A percentile compares a stretch with the other conserved stretches of the same genome.
Conservation (phyloP, 345 rosid species). For the Acer yangbiense region DNA sequence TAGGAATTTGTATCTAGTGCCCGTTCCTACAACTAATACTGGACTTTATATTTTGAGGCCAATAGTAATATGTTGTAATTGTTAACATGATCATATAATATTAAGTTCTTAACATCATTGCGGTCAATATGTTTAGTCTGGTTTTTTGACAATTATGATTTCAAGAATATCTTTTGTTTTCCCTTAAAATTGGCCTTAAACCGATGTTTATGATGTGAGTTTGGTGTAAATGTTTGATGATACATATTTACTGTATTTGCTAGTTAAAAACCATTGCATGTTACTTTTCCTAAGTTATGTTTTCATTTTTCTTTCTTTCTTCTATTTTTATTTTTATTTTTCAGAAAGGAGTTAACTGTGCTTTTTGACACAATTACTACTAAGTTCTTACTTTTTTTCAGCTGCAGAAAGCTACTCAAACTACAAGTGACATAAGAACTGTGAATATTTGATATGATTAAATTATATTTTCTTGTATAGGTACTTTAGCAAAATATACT, state of each 20-base stretch:
- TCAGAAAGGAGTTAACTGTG: background rate
- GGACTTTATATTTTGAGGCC: background rate
- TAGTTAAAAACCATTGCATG: background rate
- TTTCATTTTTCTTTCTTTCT: background rate
- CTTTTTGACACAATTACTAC: background rate
- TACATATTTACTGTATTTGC: background rate
- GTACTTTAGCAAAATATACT: constrained; percentile 92
- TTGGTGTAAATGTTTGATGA: background rate
- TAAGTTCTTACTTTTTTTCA: background rate
- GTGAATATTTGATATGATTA: constrained; percentile 1
- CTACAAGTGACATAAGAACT: background rate
- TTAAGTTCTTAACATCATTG: background rate
- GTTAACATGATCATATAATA: background rate
- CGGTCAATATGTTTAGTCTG: background rate
- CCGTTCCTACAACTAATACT: background rate
- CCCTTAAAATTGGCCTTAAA: background rate
- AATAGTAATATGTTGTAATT: background rate
- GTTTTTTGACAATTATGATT: background rate
- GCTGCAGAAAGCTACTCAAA: background rate
- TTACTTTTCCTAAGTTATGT: background rate
- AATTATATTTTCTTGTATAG: constrained; percentile 38
- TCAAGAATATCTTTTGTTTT: background rate
- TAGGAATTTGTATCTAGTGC: background rate
- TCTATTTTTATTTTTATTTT: background rate
- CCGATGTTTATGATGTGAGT: background rate